A percentile compares a stretch with the other conserved stretches of the same genome.
Evolutionary conservation across 768 basidiomycete species (phyloP).

Genomic region (Suillus alpinus): DNA sequence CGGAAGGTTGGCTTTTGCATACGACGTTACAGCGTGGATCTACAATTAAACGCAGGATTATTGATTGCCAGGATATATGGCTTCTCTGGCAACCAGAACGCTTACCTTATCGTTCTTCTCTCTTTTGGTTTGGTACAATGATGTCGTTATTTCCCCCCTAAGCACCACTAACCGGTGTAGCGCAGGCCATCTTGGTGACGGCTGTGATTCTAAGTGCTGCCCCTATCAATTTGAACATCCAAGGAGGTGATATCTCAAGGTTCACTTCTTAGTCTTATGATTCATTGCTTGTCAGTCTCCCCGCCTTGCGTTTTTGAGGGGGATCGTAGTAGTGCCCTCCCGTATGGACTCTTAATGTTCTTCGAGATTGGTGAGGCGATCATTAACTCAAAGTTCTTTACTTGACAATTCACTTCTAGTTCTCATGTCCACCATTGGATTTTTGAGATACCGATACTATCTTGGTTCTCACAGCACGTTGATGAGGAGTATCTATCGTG

Average conservation of each 20-base stretch:
- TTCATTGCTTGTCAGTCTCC: neutral
- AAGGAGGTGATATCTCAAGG: neutral
- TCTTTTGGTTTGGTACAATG: neutral
- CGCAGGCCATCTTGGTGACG: neutral
- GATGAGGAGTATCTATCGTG: constrained; percentile 3
- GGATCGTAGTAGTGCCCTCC: neutral
- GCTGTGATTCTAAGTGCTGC: neutral
- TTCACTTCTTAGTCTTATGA: neutral
- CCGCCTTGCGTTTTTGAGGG: constrained; percentile 3
- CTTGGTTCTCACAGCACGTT: neutral
- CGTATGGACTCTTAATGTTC: constrained; percentile 3
- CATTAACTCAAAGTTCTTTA: neutral
- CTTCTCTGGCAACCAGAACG: neutral
- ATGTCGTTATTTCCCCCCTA: neutral
- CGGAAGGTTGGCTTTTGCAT: neutral
- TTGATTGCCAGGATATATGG: neutral
- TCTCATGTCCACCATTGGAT: constrained; percentile 1
- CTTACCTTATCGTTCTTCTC: neutral
- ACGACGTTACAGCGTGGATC: neutral
- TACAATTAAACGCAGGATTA: neutral
- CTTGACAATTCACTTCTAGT: neutral
- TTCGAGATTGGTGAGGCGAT: constrained; percentile 5
- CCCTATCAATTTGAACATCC: neutral
- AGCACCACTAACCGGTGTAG: neutral
- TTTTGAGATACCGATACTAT: constrained; percentile 5